Conservation (phyloP, 108 stramenopile genomes). For the Cylindrotheca closterium region DNA sequence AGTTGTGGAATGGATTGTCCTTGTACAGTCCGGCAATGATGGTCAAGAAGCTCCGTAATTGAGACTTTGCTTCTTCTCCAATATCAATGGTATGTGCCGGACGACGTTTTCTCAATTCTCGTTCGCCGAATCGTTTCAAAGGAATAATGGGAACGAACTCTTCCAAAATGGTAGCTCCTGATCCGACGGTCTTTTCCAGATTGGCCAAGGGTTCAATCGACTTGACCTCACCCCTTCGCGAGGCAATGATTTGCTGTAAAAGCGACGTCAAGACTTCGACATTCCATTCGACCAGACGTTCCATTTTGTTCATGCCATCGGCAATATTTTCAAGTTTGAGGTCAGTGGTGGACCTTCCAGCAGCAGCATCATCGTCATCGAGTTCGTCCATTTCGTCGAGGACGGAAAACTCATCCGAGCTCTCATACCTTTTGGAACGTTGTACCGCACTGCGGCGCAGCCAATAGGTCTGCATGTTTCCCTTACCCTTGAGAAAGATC, state of each 20-base stretch:
- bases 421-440: not conserved
- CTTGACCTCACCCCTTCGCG: not conserved
- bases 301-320: not conserved
- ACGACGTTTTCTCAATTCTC: not conserved
- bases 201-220: not conserved
- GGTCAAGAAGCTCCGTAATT: not conserved
- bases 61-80: not conserved
- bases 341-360: not conserved
- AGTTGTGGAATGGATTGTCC: slow-evolving; percentile 9
- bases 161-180: not conserved
- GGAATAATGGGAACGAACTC: slow-evolving; percentile 8
- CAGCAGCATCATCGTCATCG: not conserved
- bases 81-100: not conserved
- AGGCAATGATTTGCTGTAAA: slow-evolving; percentile 5
- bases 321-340: not conserved
- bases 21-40: not conserved
- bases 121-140: not conserved
- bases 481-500: slow-evolving; percentile 49
- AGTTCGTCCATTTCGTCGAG: not conserved
- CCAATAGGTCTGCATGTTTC: slow-evolving; percentile 44
- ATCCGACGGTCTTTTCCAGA: not conserved
- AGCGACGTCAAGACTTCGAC: slow-evolving; percentile 4
- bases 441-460: not conserved
- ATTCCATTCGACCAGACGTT: slow-evolving; percentile 24
- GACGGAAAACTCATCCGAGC: not conserved